These are phyloP conservation scores for Stentor coeruleus DNA, from an alignment of 73 alveolate genomes.

Conservation along the genomic window DNA sequence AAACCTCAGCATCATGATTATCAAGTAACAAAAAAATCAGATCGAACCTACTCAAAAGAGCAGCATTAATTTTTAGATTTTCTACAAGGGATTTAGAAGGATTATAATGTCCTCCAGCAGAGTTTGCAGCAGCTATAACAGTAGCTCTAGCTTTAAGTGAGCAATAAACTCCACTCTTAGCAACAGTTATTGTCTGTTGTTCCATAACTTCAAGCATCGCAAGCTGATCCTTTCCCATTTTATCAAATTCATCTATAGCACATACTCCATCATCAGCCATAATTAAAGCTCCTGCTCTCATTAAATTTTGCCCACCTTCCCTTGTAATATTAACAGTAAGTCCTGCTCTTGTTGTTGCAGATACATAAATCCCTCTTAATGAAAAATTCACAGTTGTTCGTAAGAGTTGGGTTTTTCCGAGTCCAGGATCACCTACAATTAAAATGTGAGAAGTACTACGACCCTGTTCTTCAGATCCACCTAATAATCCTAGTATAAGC, in stretches of 20 bases:
- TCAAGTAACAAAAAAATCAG: conserved; percentile 78
- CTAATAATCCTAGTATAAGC: conserved; percentile 60
- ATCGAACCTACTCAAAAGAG: conserved; percentile 78
- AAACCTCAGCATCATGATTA: conserved; percentile 71
- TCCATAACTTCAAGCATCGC: conserved; percentile 88
- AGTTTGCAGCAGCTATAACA: conserved; percentile 84
- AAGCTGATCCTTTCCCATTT: conserved; percentile 74
- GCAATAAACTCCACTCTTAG: conserved; percentile 83
- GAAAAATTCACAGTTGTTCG: conserved; percentile 64
- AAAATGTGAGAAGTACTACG: conserved; percentile 44
- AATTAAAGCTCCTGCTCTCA: conserved; percentile 89
- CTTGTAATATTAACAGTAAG: conserved; percentile 72
- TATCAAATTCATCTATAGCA: conserved; percentile 89
- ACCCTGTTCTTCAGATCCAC: conserved; percentile 54
- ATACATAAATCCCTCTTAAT: conserved; percentile 76
- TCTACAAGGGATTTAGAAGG: conserved; percentile 56
- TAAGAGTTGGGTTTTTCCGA: conserved; percentile 80
- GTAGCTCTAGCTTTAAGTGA: conserved; percentile 74
- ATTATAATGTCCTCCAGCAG: conserved; percentile 79
- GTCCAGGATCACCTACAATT: conserved; percentile 57
- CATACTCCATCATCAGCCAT: conserved; percentile 84
- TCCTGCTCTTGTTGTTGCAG: conserved; percentile 82
- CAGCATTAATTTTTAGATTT: conserved; percentile 62
- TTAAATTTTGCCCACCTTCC: conserved; percentile 59
- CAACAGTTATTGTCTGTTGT: conserved; percentile 75